A percentile compares a stretch with the other conserved stretches of the same genome.
Conservation (phyloP, 768 basidiomycete species). For the Amanita molliuscula region DNA sequence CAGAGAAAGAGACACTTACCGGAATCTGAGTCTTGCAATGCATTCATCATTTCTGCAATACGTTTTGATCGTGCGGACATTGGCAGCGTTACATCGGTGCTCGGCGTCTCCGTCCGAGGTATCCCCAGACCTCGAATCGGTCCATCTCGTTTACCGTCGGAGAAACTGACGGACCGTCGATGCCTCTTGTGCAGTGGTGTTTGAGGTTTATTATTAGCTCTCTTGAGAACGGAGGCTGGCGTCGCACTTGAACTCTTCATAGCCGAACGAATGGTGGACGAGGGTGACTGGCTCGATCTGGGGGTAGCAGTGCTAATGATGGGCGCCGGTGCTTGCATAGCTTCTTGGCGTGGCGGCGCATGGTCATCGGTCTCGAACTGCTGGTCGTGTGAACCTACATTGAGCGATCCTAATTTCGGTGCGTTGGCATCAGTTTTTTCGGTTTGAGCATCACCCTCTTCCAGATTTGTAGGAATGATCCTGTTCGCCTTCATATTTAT, state of each 20-base stretch:
- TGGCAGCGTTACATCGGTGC: constrained; percentile 23
- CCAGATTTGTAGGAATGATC: constrained; percentile 13
- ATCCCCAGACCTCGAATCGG: constrained; percentile 61
- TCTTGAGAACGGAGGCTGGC: constrained; percentile 51
- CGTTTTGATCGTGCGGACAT: constrained; percentile 69
- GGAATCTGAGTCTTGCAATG: constrained; percentile 55
- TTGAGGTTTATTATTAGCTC: constrained; percentile 34
- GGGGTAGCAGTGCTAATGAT: neutral
- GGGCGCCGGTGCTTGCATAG: constrained; percentile 3
- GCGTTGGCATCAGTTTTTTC: neutral
- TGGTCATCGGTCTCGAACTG: neutral
- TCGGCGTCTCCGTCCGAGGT: constrained; percentile 26
- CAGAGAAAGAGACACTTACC: constrained; percentile 32
- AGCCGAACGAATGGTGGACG: constrained; percentile 30
- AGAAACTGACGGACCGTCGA: constrained; percentile 91
- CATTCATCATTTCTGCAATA: constrained; percentile 72
- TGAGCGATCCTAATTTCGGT: neutral
- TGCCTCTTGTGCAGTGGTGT: constrained; percentile 48
- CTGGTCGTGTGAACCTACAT: neutral
- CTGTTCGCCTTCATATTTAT: constrained; percentile 23
- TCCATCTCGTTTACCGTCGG: constrained; percentile 84
- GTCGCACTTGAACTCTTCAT: constrained; percentile 36
- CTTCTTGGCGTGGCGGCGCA: constrained; percentile 2
- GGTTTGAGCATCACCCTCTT: neutral
- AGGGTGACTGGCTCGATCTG: constrained; percentile 7